phyloP scores from a whole-genome alignment of 768 basidiomycete species.

The Suillus ampliporus region DNA sequence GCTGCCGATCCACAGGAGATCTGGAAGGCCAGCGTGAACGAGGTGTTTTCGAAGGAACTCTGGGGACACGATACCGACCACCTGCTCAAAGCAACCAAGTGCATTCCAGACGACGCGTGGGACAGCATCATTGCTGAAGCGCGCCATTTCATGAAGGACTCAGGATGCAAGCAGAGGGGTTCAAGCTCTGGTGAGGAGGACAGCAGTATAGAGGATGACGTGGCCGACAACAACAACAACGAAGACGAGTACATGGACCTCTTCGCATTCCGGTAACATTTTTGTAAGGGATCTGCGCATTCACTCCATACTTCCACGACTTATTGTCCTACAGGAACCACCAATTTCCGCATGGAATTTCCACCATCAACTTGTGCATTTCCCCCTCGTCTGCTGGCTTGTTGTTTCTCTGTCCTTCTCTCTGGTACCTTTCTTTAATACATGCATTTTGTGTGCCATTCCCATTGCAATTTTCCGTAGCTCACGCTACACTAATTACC shows the following conservation, averaged over 20 bases:
- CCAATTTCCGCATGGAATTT: background rate
- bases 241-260: background rate
- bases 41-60: background rate
- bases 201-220: background rate
- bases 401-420: too few species aligned
- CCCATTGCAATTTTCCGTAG: too few species aligned
- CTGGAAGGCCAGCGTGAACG: conserved; percentile 1
- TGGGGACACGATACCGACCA: conserved; percentile 3
- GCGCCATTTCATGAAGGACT: background rate
- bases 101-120: background rate
- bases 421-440: too few species aligned
- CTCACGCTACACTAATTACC: too few species aligned
- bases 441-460: too few species aligned
- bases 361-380: too few species aligned
- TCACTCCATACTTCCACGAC: background rate
- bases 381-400: too few species aligned
- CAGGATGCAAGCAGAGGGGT: background rate
- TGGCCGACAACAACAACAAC: background rate
- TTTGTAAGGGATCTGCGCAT: background rate
- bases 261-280: conserved; percentile 2
- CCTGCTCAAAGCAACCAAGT: background rate
- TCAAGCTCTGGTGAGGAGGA: background rate
- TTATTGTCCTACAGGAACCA: background rate
- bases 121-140: background rate
- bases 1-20: background rate